Conservation (phyloP, 2,329 filamentous ascomycete genomes). For the Trichoderma gracile region DNA sequence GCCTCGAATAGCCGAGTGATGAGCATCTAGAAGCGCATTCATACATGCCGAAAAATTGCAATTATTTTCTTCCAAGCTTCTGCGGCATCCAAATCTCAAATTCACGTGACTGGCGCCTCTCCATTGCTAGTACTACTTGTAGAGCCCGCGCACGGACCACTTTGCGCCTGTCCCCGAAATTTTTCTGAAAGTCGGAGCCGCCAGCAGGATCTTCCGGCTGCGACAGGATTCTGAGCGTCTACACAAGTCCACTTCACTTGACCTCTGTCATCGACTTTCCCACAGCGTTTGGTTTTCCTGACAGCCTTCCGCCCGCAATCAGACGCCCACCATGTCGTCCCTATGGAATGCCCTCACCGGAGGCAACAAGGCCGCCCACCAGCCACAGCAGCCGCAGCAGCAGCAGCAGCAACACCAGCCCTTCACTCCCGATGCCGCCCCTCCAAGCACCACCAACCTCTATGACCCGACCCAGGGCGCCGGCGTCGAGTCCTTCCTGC, state of each 20-base stretch:
- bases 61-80: constrained; percentile 1
- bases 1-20: background rate
- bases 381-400: constrained; percentile 33
- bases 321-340: constrained; percentile 50
- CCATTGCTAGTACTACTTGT: background rate
- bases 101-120: constrained; percentile 21
- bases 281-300: background rate
- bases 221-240: constrained; percentile 15
- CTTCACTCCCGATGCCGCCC: constrained; percentile 32
- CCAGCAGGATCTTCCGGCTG: constrained; percentile 23
- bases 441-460: constrained; percentile 52
- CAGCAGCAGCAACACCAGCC: constrained; percentile 36
- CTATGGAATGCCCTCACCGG: constrained; percentile 64
- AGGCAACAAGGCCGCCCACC: constrained; percentile 52
- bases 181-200: constrained; percentile 29
- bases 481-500: constrained; percentile 86
- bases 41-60: background rate
- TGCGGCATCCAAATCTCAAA: background rate
- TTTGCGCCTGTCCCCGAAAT: constrained; percentile 34
- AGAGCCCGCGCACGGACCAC: constrained; percentile 32
- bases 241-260: background rate
- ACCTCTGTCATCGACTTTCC: constrained; percentile 24
- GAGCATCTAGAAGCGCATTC: background rate
- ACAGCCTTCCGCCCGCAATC: background rate
- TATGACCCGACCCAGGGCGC: constrained; percentile 74